Base-by-base conservation (phyloP, 352 stramenopile genomes). In the Phytophthora pistaciae region DNA sequence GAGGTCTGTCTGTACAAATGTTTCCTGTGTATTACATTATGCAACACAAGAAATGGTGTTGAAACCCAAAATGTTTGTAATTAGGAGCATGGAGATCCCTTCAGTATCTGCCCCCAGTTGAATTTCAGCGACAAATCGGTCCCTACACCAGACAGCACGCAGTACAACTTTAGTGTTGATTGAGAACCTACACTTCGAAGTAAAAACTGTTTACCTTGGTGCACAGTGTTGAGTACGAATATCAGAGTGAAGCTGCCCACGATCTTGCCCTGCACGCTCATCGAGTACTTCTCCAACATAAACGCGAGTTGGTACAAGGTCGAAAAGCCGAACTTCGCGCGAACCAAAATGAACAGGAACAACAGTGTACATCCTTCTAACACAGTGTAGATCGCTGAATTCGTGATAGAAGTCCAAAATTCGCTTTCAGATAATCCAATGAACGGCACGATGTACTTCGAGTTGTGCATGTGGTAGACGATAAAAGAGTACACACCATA, bases 221-320 rank as follows among this genome's bases (percentile, higher is more conserved):
- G 64, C 7, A 71, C 48, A 3, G 46, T 68, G 33, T 58, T 71
- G 29, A 70, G 33, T 46, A 72, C 66, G 40, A 78, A 67, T 48
- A 79, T 77, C 14, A 78, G 49, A n/a, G 60, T 20, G 40, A 81
- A 49, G 36, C 58, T 68, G 29, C 58, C 61, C 16, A 74, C 23
- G n/a, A 79, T 36, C 56, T 78, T 76, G 33, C 60, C 68, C 31
- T 78, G 72, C 5, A 75, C 62, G 23, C 53, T 62, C 56, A 72
- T 66, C 49, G 62, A 76, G 56, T 82, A 79, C 50, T 66, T 77
- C 56, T 79, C 73, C 38, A 83, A 64, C 50, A 77, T 55, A 58
- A 83, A 83, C 3, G 64, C 66, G 6, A 83, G 56, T 58, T 74
- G 56, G 38, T 74, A 64, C 21, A 77, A 56, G 21, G 57, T 67